Percentiles rank a stretch among this genome's conserved stretches.
Conservation (phyloP, 768 basidiomycete genomes). For the Hygrophorus pudorinus region DNA sequence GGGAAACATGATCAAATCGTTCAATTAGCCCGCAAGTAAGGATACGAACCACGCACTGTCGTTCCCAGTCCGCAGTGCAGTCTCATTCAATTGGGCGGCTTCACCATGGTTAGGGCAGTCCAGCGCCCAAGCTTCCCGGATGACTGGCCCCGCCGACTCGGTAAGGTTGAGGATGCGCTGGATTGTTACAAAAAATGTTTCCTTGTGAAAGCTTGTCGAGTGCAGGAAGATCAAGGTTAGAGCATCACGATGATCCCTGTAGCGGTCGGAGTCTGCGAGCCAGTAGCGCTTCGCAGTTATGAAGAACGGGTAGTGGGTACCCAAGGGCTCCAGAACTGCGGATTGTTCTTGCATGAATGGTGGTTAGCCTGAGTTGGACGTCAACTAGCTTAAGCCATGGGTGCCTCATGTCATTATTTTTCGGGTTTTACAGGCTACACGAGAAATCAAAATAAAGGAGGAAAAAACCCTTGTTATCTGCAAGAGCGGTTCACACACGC, state of each 20-base stretch:
- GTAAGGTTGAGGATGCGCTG: constrained; percentile 33
- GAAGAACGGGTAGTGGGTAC: constrained; percentile 36
- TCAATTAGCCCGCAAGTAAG: constrained; percentile 3
- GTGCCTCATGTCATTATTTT: no score
- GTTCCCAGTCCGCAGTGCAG: constrained; percentile 33
- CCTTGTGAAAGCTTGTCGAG: constrained; percentile 67
- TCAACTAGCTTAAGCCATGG: no score
- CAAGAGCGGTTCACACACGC: no score
- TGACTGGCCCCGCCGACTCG: constrained; percentile 17
- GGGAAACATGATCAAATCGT: constrained; percentile 3
- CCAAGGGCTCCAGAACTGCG: constrained; percentile 27
- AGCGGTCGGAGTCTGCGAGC: constrained; percentile 27
- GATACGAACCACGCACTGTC: constrained; percentile 36
- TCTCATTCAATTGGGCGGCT: constrained; percentile 43
- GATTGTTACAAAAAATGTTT: constrained; percentile 60
- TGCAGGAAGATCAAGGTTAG: constrained; percentile 54
- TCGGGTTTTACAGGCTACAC: no score
- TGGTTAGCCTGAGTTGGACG: no score
- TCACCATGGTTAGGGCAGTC: constrained; percentile 70
- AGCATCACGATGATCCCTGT: constrained; percentile 29
- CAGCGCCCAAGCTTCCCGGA: constrained; percentile 56
- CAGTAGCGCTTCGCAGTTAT: constrained; percentile 52
- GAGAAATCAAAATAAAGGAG: no score
- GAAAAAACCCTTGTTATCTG: no score
- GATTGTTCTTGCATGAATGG: constrained; percentile 8